These are phyloP conservation scores for Chlamydomonas schloesseri DNA, from an alignment of 139 green algal species.

Conservation along the genomic window DNA sequence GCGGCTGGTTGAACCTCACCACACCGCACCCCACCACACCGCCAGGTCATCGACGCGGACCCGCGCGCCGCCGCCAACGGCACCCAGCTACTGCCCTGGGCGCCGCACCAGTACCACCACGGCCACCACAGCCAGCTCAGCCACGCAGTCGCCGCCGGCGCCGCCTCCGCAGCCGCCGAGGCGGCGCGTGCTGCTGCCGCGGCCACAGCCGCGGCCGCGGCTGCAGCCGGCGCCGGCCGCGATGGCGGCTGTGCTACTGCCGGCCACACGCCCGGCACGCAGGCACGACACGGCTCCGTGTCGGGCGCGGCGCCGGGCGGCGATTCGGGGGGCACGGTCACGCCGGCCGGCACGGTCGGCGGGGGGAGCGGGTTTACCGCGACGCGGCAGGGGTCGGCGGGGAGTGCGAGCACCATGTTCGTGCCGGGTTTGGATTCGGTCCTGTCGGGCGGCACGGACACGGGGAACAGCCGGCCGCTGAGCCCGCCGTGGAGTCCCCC, in stretches of 20 bases:
- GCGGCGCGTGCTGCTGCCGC: not conserved
- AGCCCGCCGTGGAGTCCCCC: slow-evolving; percentile 16
- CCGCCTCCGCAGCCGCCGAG: not conserved
- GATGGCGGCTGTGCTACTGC: not conserved
- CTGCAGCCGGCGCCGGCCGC: not conserved
- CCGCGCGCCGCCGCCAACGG: slow-evolving; percentile 15
- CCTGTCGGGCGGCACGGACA: not conserved
- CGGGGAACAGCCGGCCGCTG: not conserved
- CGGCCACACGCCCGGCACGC: too few relatives aligned
- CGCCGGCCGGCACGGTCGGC: not conserved
- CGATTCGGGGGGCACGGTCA: not conserved
- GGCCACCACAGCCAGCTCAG: not conserved
- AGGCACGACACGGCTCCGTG: too few relatives aligned
- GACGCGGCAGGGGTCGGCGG: slow-evolving; percentile 17
- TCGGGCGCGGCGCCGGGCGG: too few relatives aligned
- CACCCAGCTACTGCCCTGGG: slow-evolving; percentile 27
- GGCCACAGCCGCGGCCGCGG: not conserved
- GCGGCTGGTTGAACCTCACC: too few relatives aligned
- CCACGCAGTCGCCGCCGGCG: not conserved
- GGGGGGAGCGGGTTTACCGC: not conserved
- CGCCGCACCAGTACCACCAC: not conserved
- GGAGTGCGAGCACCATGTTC: not conserved
- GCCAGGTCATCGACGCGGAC: slow-evolving; percentile 17
- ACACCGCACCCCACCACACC: too few relatives aligned
- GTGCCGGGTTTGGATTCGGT: too few relatives aligned